Percentiles rank a stretch among this genome's conserved stretches.
These are phyloP conservation scores for Leersia perrieri DNA, from an alignment of 176 grass and related monocot genomes.

Conservation along the genomic window DNA sequence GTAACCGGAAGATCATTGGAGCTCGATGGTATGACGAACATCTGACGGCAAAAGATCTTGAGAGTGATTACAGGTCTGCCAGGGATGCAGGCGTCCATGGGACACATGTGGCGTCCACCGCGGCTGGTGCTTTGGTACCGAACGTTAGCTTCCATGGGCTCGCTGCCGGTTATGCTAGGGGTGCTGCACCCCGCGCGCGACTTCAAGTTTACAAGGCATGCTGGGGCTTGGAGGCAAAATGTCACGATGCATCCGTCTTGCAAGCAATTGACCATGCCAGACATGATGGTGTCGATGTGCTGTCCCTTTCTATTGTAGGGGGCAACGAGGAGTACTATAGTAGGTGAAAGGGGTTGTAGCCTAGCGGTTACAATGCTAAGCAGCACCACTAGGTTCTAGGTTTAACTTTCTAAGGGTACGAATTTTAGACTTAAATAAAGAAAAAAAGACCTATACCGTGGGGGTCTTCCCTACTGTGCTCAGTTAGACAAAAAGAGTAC, in stretches of 20 bases:
- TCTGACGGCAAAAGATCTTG: neutral
- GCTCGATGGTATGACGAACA: neutral
- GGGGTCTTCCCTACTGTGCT: too few species aligned
- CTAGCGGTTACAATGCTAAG: too few species aligned
- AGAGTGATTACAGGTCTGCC: neutral
- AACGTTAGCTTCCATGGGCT: neutral
- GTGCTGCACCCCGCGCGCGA: neutral
- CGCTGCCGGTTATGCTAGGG: neutral
- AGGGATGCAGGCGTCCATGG: neutral
- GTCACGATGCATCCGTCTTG: neutral
- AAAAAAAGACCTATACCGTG: too few species aligned
- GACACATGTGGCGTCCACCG: neutral
- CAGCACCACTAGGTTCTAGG: too few species aligned
- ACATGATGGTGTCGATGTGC: too few species aligned
- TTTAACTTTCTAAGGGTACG: too few species aligned
- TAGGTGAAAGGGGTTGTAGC: too few species aligned
- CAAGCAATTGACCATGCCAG: neutral
- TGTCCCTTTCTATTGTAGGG: neutral
- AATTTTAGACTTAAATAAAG: too few species aligned
- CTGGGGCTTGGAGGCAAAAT: neutral
- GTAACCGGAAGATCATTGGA: slow-evolving; percentile 1
- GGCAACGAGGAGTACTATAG: neutral
- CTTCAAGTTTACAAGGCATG: neutral
- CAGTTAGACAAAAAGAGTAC: too few species aligned
- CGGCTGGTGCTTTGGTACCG: neutral